Evolutionary conservation across 352 stramenopile genomes (phyloP).

Genomic region (Globisporangium nagaii): DNA sequence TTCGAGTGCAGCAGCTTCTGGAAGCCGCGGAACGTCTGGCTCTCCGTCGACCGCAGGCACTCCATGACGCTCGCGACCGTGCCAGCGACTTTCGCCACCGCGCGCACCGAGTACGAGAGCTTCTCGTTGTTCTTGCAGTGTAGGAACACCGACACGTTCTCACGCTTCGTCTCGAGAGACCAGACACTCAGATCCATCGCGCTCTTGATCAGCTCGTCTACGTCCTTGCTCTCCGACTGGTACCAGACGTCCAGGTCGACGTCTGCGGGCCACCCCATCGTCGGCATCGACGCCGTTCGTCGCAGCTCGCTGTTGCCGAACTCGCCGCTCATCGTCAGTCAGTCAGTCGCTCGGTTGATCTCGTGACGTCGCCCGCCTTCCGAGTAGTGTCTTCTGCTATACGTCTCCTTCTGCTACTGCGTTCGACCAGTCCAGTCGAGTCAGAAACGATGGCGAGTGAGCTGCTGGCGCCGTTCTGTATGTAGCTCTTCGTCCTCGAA

Average conservation of each 20-base stretch:
- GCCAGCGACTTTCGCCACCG: slow-evolving; percentile 59
- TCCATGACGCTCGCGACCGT: slow-evolving; percentile 73
- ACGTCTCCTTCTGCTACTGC: not conserved
- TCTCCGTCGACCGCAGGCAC: slow-evolving; percentile 64
- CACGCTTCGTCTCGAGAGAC: slow-evolving; percentile 63
- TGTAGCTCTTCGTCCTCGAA: slow-evolving; percentile 3
- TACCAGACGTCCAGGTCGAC: slow-evolving; percentile 79
- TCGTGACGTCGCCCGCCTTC: not conserved
- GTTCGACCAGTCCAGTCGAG: not conserved
- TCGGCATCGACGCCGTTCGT: slow-evolving; percentile 19
- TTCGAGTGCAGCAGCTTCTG: slow-evolving; percentile 74
- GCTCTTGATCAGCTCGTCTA: slow-evolving; percentile 64
- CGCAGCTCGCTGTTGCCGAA: not conserved
- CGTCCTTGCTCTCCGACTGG: slow-evolving; percentile 54
- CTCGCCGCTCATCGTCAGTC: slow-evolving; percentile 6
- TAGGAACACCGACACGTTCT: slow-evolving; percentile 62
- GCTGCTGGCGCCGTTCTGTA: not conserved
- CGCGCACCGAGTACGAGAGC: slow-evolving; percentile 63
- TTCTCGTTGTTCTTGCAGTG: slow-evolving; percentile 85
- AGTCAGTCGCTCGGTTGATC: slow-evolving; percentile 1
- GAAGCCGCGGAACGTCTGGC: slow-evolving; percentile 46
- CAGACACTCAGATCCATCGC: slow-evolving; percentile 70
- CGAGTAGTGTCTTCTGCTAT: not conserved
- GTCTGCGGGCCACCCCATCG: slow-evolving; percentile 54
- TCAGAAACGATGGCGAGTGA: not conserved